These are phyloP conservation scores for Acrocalymma vagum DNA, from an alignment of 2,329 filamentous ascomycete species.

Conservation along the genomic window DNA sequence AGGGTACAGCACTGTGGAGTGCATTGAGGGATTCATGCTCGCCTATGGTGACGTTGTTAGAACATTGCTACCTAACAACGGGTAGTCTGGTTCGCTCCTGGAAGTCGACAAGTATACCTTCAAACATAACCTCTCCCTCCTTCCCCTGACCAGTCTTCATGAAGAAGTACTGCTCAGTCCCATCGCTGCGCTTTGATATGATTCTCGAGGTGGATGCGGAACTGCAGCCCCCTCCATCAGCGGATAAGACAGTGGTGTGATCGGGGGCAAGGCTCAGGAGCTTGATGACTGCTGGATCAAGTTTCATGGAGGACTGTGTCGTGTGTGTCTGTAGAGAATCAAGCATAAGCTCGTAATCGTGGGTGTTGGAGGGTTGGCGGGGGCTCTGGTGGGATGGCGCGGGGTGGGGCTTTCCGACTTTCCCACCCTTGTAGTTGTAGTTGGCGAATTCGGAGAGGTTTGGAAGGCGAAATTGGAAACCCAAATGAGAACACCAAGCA, in stretches of 20 bases:
- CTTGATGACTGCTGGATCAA: slow-evolving; percentile 70
- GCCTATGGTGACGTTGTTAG: slow-evolving; percentile 57
- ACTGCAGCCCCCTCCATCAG: slow-evolving; percentile 72
- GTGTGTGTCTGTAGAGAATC: slow-evolving; percentile 3
- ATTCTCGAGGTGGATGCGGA: slow-evolving; percentile 72
- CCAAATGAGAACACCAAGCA: no score
- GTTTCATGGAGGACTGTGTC: slow-evolving; percentile 49
- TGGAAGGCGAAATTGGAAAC: no score
- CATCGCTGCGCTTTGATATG: slow-evolving; percentile 55
- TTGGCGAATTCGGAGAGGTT: no score
- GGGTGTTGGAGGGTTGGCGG: no score
- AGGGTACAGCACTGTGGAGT: slow-evolving; percentile 75
- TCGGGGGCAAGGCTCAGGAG: slow-evolving; percentile 67
- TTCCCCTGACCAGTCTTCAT: slow-evolving; percentile 73
- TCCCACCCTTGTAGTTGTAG: no score
- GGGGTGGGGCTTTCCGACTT: no score
- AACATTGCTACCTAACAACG: no score
- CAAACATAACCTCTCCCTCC: slow-evolving; percentile 73
- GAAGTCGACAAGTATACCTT: no score
- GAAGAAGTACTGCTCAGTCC: slow-evolving; percentile 67
- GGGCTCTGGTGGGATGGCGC: no score
- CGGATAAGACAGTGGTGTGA: slow-evolving; percentile 63
- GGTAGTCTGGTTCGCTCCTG: no score
- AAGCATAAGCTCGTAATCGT: no score
- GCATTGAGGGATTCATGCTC: slow-evolving; percentile 87